A percentile compares a stretch with the other conserved stretches of the same genome.
Conservation (phyloP, 352 stramenopile genomes). For the Phytophthora tubulina region DNA sequence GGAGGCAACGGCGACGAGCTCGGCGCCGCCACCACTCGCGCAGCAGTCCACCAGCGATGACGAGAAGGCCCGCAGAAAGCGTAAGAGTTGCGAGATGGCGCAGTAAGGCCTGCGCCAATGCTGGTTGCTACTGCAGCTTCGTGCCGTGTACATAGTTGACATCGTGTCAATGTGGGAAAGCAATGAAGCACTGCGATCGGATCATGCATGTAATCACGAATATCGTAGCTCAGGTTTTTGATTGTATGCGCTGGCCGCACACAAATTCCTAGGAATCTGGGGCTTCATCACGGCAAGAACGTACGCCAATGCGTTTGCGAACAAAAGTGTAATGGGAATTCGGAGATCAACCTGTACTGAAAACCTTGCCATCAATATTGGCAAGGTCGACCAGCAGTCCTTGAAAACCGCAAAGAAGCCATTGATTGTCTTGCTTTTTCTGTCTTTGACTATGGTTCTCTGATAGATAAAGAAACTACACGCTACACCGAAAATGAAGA, state of each 20-base stretch:
- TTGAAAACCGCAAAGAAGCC: conserved; percentile 21
- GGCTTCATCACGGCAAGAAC: no score
- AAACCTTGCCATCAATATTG: no score
- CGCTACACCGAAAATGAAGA: conserved; percentile 41
- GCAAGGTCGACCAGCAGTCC: no score
- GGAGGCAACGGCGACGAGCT: conserved; percentile 42
- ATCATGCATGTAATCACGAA: not conserved
- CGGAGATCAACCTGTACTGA: no score
- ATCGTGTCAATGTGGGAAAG: conserved; percentile 9
- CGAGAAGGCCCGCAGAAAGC: conserved; percentile 47
- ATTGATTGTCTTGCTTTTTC: conserved; percentile 36
- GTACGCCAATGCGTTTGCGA: not conserved
- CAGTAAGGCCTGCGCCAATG: conserved; percentile 19
- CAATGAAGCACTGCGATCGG: conserved; percentile 14
- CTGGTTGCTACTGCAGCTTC: conserved; percentile 15
- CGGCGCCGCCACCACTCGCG: conserved; percentile 22
- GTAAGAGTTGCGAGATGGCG: conserved; percentile 48
- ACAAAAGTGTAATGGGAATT: no score
- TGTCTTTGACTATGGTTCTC: conserved; percentile 31
- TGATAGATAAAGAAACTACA: conserved; percentile 48
- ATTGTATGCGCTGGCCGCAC: not conserved
- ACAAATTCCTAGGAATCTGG: no score
- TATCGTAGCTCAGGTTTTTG: not conserved
- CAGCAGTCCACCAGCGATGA: conserved; percentile 38
- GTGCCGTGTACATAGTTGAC: conserved; percentile 23